Evolutionary conservation across 208 protist species (phyloP).

Genomic region (Vickermania spadyakhi): DNA sequence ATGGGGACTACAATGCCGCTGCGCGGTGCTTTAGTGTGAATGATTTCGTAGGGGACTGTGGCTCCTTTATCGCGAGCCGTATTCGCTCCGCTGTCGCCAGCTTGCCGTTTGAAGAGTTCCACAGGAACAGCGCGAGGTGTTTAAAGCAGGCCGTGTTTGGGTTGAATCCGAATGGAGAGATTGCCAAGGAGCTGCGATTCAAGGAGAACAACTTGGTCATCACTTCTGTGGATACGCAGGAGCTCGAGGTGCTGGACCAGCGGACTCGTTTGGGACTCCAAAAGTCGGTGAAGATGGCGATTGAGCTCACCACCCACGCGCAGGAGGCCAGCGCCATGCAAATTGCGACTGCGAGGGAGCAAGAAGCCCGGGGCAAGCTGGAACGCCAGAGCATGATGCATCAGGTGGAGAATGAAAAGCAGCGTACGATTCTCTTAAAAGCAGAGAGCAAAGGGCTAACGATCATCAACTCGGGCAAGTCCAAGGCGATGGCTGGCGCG

Average conservation of each 20-base stretch:
- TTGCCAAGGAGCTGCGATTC: conserved; percentile 72
- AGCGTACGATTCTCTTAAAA: conserved; percentile 74
- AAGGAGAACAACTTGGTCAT: conserved; percentile 89
- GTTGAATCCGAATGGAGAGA: conserved; percentile 28
- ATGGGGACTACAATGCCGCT: conserved; percentile 38
- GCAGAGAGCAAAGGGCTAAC: conserved; percentile 77
- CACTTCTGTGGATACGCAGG: conserved; percentile 93
- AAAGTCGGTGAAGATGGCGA: conserved; percentile 95
- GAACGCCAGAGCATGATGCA: conserved; percentile 90
- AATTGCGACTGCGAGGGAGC: conserved; percentile 83
- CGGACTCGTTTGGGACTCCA: conserved; percentile 91
- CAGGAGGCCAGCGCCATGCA: conserved; percentile 91
- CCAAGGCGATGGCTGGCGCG: conserved; percentile 85
- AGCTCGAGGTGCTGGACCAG: conserved; percentile 92
- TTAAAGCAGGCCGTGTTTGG: conserved; percentile 80
- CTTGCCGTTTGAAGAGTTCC: conserved; percentile 85
- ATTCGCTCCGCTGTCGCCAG: conserved; percentile 71
- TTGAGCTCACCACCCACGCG: conserved; percentile 94
- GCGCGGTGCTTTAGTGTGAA: conserved; percentile 65
- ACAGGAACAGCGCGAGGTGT: conserved; percentile 57
- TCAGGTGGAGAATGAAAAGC: conserved; percentile 87
- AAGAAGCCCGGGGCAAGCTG: conserved; percentile 84
- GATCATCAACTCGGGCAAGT: conserved; percentile 86
- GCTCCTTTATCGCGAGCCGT: conserved; percentile 76
- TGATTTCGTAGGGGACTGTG: conserved; percentile 83